These are phyloP conservation scores for Candida anglica DNA, from an alignment of 805 yeast species.

Conservation along the genomic window DNA sequence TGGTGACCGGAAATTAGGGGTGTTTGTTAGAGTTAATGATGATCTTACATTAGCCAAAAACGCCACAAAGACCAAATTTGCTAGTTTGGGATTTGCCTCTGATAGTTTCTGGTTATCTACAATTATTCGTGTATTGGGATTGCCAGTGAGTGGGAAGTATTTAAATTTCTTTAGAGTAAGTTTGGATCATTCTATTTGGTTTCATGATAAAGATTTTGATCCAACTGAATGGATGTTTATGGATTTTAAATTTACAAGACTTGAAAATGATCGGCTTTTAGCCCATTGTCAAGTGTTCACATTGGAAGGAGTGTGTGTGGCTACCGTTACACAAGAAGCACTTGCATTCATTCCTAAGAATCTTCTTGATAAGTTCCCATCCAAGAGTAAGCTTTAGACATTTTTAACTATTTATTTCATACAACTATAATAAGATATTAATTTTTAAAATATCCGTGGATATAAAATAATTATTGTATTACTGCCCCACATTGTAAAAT, in stretches of 20 bases:
- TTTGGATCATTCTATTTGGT: conserved; percentile 32
- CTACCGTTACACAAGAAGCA: conserved; percentile 32
- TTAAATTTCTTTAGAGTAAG: conserved; percentile 30
- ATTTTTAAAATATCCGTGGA: too few species aligned
- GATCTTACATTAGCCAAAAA: conserved; percentile 20
- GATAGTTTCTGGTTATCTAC: conserved; percentile 30
- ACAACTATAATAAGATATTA: too few species aligned
- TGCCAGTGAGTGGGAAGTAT: conserved; percentile 10
- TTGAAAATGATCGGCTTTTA: conserved; percentile 32
- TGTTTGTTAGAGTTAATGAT: conserved; percentile 28
- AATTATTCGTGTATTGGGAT: conserved; percentile 21
- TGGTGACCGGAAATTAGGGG: conserved; percentile 19
- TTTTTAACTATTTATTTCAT: too few species aligned
- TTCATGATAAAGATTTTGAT: conserved; percentile 33
- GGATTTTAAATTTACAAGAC: conserved; percentile 26
- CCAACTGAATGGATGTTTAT: conserved; percentile 33
- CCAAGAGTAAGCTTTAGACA: conserved; percentile 2
- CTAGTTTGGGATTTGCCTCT: conserved; percentile 20
- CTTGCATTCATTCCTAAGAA: conserved; percentile 10
- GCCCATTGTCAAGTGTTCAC: conserved; percentile 22
- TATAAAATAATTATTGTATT: too few species aligned
- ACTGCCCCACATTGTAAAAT: too few species aligned
- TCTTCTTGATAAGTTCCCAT: not conserved
- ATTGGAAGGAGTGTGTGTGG: conserved; percentile 23
- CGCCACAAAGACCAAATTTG: conserved; percentile 12